Conservation (phyloP, 2,329 filamentous ascomycete species). For the Fusarium staphyleae region DNA sequence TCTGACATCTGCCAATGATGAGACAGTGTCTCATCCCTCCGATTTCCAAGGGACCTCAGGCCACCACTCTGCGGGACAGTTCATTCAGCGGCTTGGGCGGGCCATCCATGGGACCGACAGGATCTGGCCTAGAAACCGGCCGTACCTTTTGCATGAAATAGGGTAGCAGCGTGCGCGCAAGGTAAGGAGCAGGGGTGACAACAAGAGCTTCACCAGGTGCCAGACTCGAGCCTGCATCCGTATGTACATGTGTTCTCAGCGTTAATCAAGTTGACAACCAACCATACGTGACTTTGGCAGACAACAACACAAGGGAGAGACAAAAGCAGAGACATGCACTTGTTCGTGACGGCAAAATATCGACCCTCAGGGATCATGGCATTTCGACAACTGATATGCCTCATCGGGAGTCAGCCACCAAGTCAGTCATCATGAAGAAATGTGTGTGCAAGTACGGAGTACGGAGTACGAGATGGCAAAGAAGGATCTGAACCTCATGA, state of each 20-base stretch:
- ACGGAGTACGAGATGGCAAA: constrained; percentile 18
- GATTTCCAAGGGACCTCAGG: constrained; percentile 6
- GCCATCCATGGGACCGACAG: constrained; percentile 6
- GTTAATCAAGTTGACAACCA: constrained; percentile 15
- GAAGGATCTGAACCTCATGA: not conserved
- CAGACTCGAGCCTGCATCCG: not conserved
- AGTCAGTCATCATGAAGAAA: not conserved
- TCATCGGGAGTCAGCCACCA: not conserved
- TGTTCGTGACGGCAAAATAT: not conserved
- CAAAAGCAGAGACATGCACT: not conserved
- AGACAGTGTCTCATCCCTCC: constrained; percentile 28
- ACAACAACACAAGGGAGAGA: constrained; percentile 5
- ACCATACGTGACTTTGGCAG: constrained; percentile 13
- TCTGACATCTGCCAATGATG: constrained; percentile 34
- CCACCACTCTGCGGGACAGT: not conserved
- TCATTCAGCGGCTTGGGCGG: constrained; percentile 1
- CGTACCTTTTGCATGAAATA: constrained; percentile 19
- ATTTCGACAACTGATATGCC: not conserved
- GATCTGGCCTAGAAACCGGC: constrained; percentile 2
- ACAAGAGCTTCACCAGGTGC: not conserved
- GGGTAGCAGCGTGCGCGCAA: constrained; percentile 20
- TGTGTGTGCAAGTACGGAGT: constrained; percentile 13
- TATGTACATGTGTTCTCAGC: not conserved
- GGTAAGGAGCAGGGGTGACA: constrained; percentile 14
- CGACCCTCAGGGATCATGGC: not conserved